A percentile compares a stretch with the other conserved stretches of the same genome.
Conservation (phyloP, 2,329 filamentous ascomycete genomes). For the Nothomitra cinnamomea region DNA sequence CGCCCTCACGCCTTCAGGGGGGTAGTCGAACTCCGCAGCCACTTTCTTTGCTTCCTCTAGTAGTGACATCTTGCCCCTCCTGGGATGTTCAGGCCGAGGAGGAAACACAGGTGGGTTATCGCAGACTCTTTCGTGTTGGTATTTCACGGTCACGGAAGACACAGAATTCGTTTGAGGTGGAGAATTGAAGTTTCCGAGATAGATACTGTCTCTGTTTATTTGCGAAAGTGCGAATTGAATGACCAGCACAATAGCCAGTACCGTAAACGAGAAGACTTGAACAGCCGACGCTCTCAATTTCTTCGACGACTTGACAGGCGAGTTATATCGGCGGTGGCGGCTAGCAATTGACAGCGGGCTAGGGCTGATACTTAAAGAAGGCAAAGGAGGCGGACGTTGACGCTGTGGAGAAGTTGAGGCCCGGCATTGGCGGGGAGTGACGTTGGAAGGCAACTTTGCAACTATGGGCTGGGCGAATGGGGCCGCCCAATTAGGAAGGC, state of each 20-base stretch:
- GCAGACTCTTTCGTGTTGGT: not conserved
- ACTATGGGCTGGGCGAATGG: not conserved
- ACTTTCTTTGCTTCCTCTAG: constrained; percentile 61
- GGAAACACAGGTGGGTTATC: not conserved
- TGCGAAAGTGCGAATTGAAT: constrained; percentile 1
- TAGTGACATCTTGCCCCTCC: constrained; percentile 25
- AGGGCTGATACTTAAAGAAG: not conserved
- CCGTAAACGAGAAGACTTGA: not conserved
- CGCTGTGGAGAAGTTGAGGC: not conserved
- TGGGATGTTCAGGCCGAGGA: not conserved
- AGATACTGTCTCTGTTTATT: not conserved
- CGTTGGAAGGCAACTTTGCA: not conserved
- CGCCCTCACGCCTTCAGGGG: constrained; percentile 57
- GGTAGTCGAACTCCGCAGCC: constrained; percentile 72
- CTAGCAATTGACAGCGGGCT: not conserved
- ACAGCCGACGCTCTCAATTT: not conserved
- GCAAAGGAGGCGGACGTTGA: not conserved
- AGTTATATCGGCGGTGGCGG: not conserved
- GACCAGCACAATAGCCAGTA: not conserved
- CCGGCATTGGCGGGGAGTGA: constrained; percentile 2
- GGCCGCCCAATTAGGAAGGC: not conserved
- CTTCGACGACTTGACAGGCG: not conserved
- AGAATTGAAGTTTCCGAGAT: not conserved
- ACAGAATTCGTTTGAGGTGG: not conserved
- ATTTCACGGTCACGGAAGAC: not conserved